Evolutionary conservation across 768 basidiomycete species (phyloP), one percentile per base, ranked within the genome.

Genomic region (Calocera cornea): DNA sequence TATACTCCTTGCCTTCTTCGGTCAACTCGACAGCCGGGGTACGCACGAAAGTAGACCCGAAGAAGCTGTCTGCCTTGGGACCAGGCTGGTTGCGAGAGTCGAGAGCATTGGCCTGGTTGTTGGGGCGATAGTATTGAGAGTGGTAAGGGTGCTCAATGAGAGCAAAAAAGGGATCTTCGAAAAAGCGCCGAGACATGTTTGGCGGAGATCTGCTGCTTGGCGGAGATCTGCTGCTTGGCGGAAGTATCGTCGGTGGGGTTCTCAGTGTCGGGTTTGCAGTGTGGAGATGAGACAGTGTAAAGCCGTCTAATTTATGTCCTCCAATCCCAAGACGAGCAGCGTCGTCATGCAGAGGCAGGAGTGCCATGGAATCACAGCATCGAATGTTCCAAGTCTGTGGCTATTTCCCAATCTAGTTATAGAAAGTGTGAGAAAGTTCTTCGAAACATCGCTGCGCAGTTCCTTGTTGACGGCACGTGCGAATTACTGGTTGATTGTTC

Each of bases 1-100:
- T 69, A 70, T 87, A 90, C 41, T 80, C 78, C 74, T 85, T 80
- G 0, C 81, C 84, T 68, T 86, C 82, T 70, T 92, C 89, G 1
- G 81, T 79, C 8, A 91, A 75, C 70, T 92, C 89, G 5, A 91
- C 79, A 0, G 86, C 83, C 17, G 88, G 87, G n/a, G 60, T 65
- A 22, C 33, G 22, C 1, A 64, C 44, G 14, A 60, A 60, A 16
- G 54, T 60, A 12, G 54, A 60, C 22, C 54, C 54, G 10, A 5
- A 29, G 31, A 60, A 60, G 31, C 10, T 60, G 54, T 60, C 54
- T 2, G 54, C 27, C 31, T 60, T 60, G 27, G 54, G 10, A 29
- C 54, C 54, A 27, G 54, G 54, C 31, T 60, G 54, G 54, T 60
- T 60, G 14, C 54, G 54, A 12, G 54, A 60, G 54, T 60, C 54